phyloP scores from a whole-genome alignment of 345 rosid species.

The Brassica incana region DNA sequence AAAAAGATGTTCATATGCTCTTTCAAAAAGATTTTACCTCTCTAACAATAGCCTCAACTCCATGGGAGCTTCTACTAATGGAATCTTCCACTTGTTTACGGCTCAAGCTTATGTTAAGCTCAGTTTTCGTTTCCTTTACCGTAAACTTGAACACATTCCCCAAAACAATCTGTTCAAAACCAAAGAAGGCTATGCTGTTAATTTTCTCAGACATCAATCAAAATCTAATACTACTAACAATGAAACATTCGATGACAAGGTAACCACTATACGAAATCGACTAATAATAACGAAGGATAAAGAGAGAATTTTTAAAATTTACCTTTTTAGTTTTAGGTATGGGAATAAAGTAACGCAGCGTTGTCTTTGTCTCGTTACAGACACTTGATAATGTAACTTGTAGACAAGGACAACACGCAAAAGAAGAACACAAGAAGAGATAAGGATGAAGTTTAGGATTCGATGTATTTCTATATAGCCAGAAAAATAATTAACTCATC shows the following conservation, averaged over 20 bases:
- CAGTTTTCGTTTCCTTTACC: not conserved
- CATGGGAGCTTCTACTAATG: not conserved
- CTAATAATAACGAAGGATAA: not conserved
- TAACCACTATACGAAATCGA: not conserved
- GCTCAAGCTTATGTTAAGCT: not conserved
- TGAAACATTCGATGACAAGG: not conserved
- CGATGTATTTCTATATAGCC: not conserved
- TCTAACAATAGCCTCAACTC: not conserved
- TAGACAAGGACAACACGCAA: not conserved
- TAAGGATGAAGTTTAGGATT: not conserved
- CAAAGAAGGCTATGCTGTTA: not conserved
- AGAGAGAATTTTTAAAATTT: not conserved
- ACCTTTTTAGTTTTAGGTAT: constrained; percentile 4
- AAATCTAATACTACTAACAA: not conserved
- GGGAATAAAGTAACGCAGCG: not conserved
- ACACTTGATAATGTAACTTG: not conserved
- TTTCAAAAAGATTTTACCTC: constrained; percentile 1
- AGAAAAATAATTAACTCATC: not conserved
- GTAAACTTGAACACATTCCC: not conserved
- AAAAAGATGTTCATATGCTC: not conserved
- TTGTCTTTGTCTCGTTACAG: not conserved
- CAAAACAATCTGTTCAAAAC: not conserved
- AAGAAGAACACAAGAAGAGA: not conserved
- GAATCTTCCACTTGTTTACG: not conserved
- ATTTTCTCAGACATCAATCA: not conserved